Conservation (phyloP, 169 alveolate genomes). For the Theileria equi region DNA sequence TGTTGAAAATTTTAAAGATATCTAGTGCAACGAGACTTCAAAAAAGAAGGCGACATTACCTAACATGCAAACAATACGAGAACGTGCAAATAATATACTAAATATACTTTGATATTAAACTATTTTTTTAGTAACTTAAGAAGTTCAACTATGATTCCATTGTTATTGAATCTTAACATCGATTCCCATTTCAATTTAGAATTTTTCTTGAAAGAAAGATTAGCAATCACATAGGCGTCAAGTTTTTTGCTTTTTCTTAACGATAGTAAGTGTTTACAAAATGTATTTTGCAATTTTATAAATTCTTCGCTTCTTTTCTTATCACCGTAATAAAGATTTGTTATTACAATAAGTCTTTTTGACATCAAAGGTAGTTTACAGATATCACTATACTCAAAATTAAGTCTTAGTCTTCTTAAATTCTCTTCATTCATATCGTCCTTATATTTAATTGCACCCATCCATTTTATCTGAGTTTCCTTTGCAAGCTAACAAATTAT, state of each 20-base stretch:
- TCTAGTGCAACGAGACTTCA: conserved; percentile 18
- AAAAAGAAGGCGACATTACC: conserved; percentile 17
- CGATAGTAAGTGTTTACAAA: conserved; percentile 1
- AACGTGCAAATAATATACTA: conserved; percentile 9
- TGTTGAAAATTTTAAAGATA: background rate
- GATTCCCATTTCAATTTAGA: conserved; percentile 47
- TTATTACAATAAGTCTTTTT: conserved; percentile 9
- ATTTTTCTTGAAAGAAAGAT: conserved; percentile 25
- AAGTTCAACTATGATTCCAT: conserved; percentile 47
- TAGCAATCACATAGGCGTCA: conserved; percentile 44
- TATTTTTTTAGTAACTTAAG: conserved; percentile 3
- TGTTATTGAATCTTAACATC: conserved; percentile 48
- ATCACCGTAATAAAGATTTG: conserved; percentile 53
- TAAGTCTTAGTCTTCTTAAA: background rate
- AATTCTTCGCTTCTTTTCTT: conserved; percentile 23
- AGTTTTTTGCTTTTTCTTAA: background rate
- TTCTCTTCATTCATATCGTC: background rate
- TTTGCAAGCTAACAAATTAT: background rate
- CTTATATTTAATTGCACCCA: background rate
- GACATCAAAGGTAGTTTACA: background rate
- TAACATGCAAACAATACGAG: conserved; percentile 10
- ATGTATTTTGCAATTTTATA: conserved; percentile 2
- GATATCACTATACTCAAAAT: conserved; percentile 3
- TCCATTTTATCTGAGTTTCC: background rate
- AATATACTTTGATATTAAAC: conserved; percentile 3